These are phyloP conservation scores for Jimgerdemannia flammicorona DNA, from an alignment of 192 early-diverging fungal genomes.

Conservation along the genomic window DNA sequence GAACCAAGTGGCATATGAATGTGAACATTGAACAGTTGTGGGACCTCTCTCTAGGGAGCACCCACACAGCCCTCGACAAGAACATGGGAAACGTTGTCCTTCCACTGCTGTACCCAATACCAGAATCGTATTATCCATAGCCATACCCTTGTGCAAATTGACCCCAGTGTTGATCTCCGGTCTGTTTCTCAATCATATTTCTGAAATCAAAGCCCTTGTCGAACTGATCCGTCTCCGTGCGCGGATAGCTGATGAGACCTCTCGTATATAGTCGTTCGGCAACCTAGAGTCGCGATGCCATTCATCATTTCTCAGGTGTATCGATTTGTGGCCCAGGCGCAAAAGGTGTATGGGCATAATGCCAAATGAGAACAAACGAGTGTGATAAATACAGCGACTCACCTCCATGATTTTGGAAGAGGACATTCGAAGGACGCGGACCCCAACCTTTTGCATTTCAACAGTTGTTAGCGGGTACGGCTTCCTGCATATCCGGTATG, in stretches of 20 bases:
- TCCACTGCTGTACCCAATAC: not conserved
- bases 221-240: constrained; percentile 96
- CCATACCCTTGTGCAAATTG: constrained; percentile 41
- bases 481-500: constrained; percentile 42
- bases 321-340: too few species aligned
- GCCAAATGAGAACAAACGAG: constrained; percentile 5
- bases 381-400: constrained; percentile 7
- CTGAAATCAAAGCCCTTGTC: constrained; percentile 67
- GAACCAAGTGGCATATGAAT: not conserved
- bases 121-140: not conserved
- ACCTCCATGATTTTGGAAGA: constrained; percentile 79
- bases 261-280: constrained; percentile 86
- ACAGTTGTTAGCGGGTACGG: constrained; percentile 93
- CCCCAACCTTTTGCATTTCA: constrained; percentile 85
- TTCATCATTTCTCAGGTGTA: not conserved
- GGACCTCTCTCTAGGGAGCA: too few species aligned
- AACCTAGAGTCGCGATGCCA: constrained; percentile 34
- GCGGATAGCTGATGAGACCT: constrained; percentile 92
- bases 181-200: constrained; percentile 61
- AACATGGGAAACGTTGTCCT: too few species aligned
- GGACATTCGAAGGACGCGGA: constrained; percentile 63
- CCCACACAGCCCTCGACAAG: too few species aligned
- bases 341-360: not conserved
- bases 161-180: constrained; percentile 36
- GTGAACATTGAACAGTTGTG: not conserved